Evolutionary conservation across 139 green algal species (phyloP).

Genomic region (Chlamydomonas incerta): DNA sequence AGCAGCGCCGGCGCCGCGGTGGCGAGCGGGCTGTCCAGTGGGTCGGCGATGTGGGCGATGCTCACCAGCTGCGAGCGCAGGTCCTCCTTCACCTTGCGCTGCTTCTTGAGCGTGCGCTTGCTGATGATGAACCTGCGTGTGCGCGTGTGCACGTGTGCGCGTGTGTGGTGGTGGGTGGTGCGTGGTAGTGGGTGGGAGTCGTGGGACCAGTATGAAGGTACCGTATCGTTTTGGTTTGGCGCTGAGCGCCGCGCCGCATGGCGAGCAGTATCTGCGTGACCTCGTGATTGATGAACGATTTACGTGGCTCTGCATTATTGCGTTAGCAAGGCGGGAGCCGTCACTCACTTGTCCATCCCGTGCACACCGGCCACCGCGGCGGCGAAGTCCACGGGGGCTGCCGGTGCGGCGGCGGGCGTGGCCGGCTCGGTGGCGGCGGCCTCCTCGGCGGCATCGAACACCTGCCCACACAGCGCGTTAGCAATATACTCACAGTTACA

Average conservation of each 20-base stretch:
- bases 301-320: too few species aligned
- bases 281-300: too few species aligned
- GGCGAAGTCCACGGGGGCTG: constrained; percentile 1
- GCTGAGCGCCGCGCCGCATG: too few species aligned
- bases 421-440: neutral
- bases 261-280: too few species aligned
- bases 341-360: neutral
- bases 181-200: neutral
- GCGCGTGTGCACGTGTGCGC: too few species aligned
- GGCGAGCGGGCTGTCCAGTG: constrained; percentile 14
- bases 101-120: constrained; percentile 43
- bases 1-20: constrained; percentile 1
- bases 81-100: constrained; percentile 38
- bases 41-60: neutral
- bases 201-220: too few species aligned
- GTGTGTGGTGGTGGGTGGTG: neutral
- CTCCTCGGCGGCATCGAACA: neutral
- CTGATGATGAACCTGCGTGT: constrained; percentile 37
- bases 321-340: too few species aligned
- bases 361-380: neutral
- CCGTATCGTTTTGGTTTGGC: too few species aligned
- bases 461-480: neutral
- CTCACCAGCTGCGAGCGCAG: constrained; percentile 50
- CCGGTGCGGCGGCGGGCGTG: too few species aligned
- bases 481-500: too few species aligned